Conservation (phyloP, 129 eudicot genomes). For the Arctium lappa region DNA sequence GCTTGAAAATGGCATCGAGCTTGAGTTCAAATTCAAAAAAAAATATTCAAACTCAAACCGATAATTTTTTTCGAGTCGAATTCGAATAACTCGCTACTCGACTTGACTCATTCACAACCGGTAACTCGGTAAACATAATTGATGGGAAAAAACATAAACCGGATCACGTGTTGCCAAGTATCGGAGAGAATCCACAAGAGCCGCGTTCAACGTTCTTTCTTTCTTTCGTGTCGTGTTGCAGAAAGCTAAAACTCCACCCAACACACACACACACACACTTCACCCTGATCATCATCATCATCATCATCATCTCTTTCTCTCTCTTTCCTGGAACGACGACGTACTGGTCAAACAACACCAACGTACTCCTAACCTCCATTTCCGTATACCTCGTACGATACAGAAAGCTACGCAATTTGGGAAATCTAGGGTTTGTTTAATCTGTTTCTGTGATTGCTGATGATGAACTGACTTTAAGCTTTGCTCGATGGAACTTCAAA, state of each 20-base stretch:
- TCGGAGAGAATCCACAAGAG: conserved; percentile 15
- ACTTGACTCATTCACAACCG: too few species aligned
- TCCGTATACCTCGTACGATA: conserved; percentile 5
- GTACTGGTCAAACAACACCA: conserved; percentile 20
- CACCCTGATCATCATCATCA: neutral
- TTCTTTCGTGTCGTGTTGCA: conserved; percentile 20
- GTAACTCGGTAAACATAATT: neutral
- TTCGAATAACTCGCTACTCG: neutral
- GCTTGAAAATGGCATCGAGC: too few species aligned
- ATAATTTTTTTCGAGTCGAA: too few species aligned
- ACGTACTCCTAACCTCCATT: conserved; percentile 15
- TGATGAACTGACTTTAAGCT: neutral
- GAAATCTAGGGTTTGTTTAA: conserved; percentile 44
- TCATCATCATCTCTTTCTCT: neutral
- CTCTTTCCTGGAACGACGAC: conserved; percentile 34
- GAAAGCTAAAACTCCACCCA: conserved; percentile 32
- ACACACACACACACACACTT: conserved; percentile 10
- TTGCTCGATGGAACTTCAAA: conserved; percentile 23
- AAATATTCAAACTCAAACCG: too few species aligned
- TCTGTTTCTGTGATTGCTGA: neutral
- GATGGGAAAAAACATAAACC: neutral
- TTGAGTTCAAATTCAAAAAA: too few species aligned
- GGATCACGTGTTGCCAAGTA: conserved; percentile 21
- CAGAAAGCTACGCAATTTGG: neutral
- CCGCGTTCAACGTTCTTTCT: conserved; percentile 19